Base-by-base conservation (phyloP, 2,329 filamentous ascomycete species). In the Epichloe glyceriae region DNA sequence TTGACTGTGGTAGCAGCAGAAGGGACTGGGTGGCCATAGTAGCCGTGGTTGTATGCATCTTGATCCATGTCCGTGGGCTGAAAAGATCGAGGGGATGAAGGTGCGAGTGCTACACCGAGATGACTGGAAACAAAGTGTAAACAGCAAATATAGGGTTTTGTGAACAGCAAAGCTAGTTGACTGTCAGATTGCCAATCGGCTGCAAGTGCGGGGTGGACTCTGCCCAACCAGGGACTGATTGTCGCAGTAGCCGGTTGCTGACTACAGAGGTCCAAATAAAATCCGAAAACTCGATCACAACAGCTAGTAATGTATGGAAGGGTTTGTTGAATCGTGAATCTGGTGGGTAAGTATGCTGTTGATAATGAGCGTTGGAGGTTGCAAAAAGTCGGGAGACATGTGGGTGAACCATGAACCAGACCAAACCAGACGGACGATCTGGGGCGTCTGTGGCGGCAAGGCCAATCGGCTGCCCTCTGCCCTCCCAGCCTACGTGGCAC, bases 1-100 rank as follows among this genome's bases (percentile, higher is more conserved):
- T 63, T 62, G 19, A 61, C 59, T n/a, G 69, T 70, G 34, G 67
- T 69, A 40, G 63, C 60, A 19, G 62, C 61, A 40, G 69, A 70
- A 46, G 65, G 61, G 40, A 53, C 54, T 12, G 60, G 57, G 47
- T 62, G 60, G 53, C 58, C 57, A 52, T 58, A 61, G 52, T 60
- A 61, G 54, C 57, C 55, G 51, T 54, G 54, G 40, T 12, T 43
- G 46, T 54, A 51, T 3, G 43, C 19, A 11, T 64, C 59, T 17
- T 64, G 59, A 2, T 65, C 62, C 64, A 66, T 65, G 41, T 38
- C 44, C 48, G 41, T 22, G 19, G 30, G 30, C n/a, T 47, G 8
- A 19, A 17, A 35, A 5, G 34, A 45, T 15, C 14, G 22, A 10
- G 26, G 8, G 10, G 8, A 30, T 30, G 10, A 10, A 30, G 8